Conservation (phyloP, 257 asterid species). For the Salvia splendens region DNA sequence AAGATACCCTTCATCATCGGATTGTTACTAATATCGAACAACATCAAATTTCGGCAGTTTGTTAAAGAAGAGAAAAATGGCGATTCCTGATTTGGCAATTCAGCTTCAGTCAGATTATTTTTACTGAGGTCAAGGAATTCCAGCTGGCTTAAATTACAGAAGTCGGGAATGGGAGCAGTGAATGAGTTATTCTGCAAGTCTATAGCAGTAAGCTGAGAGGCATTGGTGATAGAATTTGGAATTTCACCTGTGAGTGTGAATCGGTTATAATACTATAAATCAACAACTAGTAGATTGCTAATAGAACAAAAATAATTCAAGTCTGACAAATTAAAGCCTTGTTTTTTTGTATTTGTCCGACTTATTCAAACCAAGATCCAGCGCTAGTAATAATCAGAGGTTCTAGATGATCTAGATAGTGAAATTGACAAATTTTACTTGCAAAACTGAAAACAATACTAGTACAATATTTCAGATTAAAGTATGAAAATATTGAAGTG, state of each 20-base stretch:
- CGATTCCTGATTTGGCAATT: constrained; percentile 12
- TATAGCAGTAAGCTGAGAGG: constrained; percentile 33
- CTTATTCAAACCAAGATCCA: too few relatives aligned
- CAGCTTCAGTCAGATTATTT: constrained; percentile 32
- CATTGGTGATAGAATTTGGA: constrained; percentile 34
- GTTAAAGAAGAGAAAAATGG: constrained; percentile 37
- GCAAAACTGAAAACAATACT: too few relatives aligned
- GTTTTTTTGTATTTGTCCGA: too few relatives aligned
- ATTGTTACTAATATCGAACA: not conserved
- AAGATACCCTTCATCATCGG: constrained; percentile 6
- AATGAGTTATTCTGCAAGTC: constrained; percentile 12
- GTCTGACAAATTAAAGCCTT: too few relatives aligned
- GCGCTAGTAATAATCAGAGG: too few relatives aligned
- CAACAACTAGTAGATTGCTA: too few relatives aligned
- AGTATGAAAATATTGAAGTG: too few relatives aligned
- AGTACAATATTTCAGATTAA: too few relatives aligned
- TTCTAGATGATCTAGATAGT: too few relatives aligned
- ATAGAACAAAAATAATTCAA: not conserved
- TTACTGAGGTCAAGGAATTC: not conserved
- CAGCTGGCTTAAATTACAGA: constrained; percentile 33
- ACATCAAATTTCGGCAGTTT: constrained; percentile 15
- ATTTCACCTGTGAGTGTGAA: constrained; percentile 25
- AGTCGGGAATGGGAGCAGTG: constrained; percentile 31
- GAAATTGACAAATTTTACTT: too few relatives aligned
- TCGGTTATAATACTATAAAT: too few relatives aligned